Percentiles rank a stretch among this genome's conserved stretches.
These are phyloP conservation scores for Didymella exigua DNA, from an alignment of 2,329 filamentous ascomycete species.

Conservation along the genomic window DNA sequence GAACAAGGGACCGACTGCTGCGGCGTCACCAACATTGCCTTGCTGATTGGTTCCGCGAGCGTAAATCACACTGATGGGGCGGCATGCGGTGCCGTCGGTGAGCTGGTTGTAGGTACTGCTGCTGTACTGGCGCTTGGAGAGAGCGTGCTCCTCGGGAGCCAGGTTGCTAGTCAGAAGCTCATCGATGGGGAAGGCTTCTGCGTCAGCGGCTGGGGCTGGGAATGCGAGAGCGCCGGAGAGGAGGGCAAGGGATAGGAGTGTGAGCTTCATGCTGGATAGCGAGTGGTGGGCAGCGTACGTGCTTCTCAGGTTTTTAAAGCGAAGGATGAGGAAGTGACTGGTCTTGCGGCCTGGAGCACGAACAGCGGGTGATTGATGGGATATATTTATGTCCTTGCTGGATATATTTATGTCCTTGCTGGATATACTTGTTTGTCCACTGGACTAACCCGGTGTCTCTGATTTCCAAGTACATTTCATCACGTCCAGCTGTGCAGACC, in stretches of 20 bases:
- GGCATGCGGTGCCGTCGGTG: slow-evolving; percentile 43
- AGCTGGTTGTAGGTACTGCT: slow-evolving; percentile 31
- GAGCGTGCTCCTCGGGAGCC: slow-evolving; percentile 17
- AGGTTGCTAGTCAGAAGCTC: slow-evolving; percentile 12
- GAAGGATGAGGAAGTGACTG: slow-evolving; percentile 1
- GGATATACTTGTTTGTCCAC: too few species aligned
- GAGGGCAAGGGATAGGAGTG: slow-evolving; percentile 15
- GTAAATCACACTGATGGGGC: slow-evolving; percentile 58
- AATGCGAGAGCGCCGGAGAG: slow-evolving; percentile 13
- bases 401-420: not conserved
- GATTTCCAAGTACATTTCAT: too few species aligned
- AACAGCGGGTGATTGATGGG: not conserved
- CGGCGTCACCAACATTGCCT: slow-evolving; percentile 57
- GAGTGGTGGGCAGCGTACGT: not conserved
- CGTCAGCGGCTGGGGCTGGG: slow-evolving; percentile 11
- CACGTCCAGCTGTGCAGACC: not conserved
- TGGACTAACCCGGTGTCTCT: too few species aligned
- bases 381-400: slow-evolving; percentile 4
- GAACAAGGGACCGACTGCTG: slow-evolving; percentile 55
- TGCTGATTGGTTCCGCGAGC: slow-evolving; percentile 60
- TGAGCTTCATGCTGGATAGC: slow-evolving; percentile 17
- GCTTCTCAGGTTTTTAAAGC: not conserved
- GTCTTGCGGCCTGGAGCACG: not conserved
- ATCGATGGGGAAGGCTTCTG: slow-evolving; percentile 19
- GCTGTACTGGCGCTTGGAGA: slow-evolving; percentile 26